These are phyloP conservation scores for Fraxinus greggii DNA, from an alignment of 305 asterid genomes.

Conservation along the genomic window DNA sequence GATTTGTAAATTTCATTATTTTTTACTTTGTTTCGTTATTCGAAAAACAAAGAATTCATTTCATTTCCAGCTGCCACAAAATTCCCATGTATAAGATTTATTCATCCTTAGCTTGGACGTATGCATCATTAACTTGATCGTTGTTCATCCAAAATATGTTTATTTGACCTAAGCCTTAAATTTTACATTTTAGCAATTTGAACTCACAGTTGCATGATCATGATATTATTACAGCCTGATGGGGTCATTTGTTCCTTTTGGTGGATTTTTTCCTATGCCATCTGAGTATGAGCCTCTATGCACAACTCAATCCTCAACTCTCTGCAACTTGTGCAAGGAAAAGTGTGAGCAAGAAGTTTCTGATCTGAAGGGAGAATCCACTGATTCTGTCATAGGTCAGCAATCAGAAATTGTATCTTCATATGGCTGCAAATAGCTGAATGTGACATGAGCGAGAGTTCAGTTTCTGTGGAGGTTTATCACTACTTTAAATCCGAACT, in stretches of 20 bases:
- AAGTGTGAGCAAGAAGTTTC: constrained; percentile 74
- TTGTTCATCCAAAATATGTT: background rate
- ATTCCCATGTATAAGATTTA: background rate
- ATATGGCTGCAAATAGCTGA: constrained; percentile 62
- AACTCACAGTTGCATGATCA: constrained; percentile 39
- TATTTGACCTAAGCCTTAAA: background rate
- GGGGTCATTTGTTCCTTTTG: constrained; percentile 93
- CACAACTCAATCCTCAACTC: constrained; percentile 38
- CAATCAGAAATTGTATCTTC: constrained; percentile 48
- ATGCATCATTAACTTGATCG: background rate
- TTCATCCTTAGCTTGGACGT: background rate
- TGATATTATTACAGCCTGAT: constrained; percentile 70
- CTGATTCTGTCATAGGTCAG: constrained; percentile 43
- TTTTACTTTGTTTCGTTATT: background rate
- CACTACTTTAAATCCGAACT: constrained; percentile 30
- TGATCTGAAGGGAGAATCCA: constrained; percentile 44
- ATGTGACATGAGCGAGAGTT: constrained; percentile 48
- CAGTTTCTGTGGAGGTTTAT: constrained; percentile 58
- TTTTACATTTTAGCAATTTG: constrained; percentile 28
- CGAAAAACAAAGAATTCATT: background rate
- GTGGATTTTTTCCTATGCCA: constrained; percentile 81
- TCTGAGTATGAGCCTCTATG: constrained; percentile 51
- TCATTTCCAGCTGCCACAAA: constrained; percentile 4
- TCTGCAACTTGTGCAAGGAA: constrained; percentile 67
- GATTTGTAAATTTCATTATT: background rate